Percentiles rank a stretch among this genome's conserved stretches.
These are phyloP conservation scores for Penicillium sp. DNA, from an alignment of 2,329 filamentous ascomycete species.

Conservation along the genomic window DNA sequence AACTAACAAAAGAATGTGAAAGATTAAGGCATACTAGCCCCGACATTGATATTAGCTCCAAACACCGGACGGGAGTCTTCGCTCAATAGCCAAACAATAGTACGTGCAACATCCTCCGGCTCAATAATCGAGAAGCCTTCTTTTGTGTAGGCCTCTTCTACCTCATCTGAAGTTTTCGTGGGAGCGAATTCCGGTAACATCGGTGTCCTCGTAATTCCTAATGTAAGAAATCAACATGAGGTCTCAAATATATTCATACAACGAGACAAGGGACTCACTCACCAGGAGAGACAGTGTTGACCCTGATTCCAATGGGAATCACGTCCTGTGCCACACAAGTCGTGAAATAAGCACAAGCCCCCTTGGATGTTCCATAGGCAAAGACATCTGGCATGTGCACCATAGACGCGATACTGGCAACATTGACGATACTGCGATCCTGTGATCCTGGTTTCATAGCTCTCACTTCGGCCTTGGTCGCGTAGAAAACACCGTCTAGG, in stretches of 20 bases:
- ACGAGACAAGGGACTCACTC: too few species aligned
- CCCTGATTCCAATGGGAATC: conserved; percentile 43
- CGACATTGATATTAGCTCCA: conserved; percentile 19
- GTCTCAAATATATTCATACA: neutral
- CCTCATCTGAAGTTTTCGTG: conserved; percentile 6
- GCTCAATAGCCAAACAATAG: conserved; percentile 18
- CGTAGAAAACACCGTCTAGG: conserved; percentile 16
- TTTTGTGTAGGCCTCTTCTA: conserved; percentile 8
- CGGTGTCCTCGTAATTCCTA: conserved; percentile 15
- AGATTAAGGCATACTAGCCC: conserved; percentile 6
- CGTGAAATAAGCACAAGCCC: conserved; percentile 14
- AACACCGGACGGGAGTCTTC: conserved; percentile 17
- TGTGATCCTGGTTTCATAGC: conserved; percentile 11
- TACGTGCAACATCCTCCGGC: conserved; percentile 17
- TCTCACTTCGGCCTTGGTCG: conserved; percentile 10
- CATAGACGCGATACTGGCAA: conserved; percentile 13
- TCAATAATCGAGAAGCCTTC: conserved; percentile 7
- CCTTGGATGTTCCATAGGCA: conserved; percentile 18
- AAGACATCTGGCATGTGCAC: conserved; percentile 13
- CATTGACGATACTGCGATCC: conserved; percentile 15
- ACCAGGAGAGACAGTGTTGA: conserved; percentile 58
- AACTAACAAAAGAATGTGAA: neutral
- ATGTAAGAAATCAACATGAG: neutral
- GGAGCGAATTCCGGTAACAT: conserved; percentile 11
- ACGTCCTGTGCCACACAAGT: conserved; percentile 13